Evolutionary conservation across 441 rosid genomes (phyloP), one percentile per base, ranked within the genome.

Genomic region (Croton laevigatus): DNA sequence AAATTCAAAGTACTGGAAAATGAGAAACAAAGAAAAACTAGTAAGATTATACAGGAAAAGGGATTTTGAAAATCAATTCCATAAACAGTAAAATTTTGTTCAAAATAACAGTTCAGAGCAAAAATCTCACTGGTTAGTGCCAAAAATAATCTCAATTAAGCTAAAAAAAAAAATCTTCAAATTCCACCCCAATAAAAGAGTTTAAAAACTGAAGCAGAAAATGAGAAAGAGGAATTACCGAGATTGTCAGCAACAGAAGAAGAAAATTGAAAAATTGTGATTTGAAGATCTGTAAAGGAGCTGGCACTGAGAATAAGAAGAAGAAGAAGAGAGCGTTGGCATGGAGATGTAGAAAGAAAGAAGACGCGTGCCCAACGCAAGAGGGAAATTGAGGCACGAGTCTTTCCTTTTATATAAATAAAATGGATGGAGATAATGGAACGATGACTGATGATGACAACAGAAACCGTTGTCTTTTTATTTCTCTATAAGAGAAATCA

Each of bases 341-440:
- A 40, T 10, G 40, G 51, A 40, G 11, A 66, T 32, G 27, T 27
- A 27, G 17, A 13, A 1, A 13, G 49, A 49, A 22, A 22, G 45
- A 7, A 53, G 74, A 70, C 63, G 74, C 42, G 57, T 42, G 62
- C 55, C 74, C n/a, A 20, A 42, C 27, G 23, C 61, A 44, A 27
- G 62, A 62, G 62, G 36, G 51, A 22, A 51, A 52, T 2, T 22
- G 61, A 42, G 22, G 71, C 54, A 34, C 54, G 53, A 44, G 42
- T 38, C 32, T n/a, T 49, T 4, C 55, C 13, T 37, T 23, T 38
- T 68, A 6, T 38, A 17, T 38, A 27, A 27, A 27, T 27, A 2
- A 27, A 27, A 27, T 27, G 32, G 32, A 27, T 27, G 32, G 32
- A n/a, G n/a, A n/a, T n/a, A n/a, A n/a, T n/a, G n/a, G n/a, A n/a